Evolutionary conservation across 176 grass and related monocot species (phyloP).

Genomic region (Alopecurus myosuroides): DNA sequence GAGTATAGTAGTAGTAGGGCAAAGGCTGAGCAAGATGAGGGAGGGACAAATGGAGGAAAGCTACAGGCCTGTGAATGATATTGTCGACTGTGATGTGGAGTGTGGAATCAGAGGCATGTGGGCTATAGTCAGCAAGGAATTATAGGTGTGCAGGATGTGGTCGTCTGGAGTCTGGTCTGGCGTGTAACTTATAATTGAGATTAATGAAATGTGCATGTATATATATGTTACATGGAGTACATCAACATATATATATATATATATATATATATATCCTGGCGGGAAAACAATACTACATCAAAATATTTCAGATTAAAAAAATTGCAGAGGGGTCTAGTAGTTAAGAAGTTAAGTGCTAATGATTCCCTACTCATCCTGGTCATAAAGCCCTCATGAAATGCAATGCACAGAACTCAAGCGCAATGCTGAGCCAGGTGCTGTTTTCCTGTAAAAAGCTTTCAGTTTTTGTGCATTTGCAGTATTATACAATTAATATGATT

Average conservation of each 20-base stretch:
- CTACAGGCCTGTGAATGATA: conserved; percentile 71
- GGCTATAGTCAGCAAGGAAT: conserved; percentile 57
- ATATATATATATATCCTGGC: background rate
- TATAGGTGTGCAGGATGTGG: conserved; percentile 28
- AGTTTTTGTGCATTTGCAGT: background rate
- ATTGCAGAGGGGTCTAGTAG: too few species aligned
- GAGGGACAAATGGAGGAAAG: conserved; percentile 37
- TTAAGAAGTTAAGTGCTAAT: conserved; percentile 2
- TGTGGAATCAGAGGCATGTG: conserved; percentile 41
- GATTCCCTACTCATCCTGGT: conserved; percentile 20
- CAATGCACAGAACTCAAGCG: background rate
- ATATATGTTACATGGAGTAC: background rate
- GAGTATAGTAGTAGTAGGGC: conserved; percentile 11
- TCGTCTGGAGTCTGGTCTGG: conserved; percentile 5
- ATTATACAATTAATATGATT: background rate
- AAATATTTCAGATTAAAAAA: background rate
- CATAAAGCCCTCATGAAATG: conserved; percentile 20
- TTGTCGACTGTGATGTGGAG: conserved; percentile 75
- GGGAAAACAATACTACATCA: background rate
- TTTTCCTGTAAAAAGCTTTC: background rate
- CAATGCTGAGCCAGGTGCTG: background rate
- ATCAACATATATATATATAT: background rate
- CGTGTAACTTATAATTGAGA: background rate
- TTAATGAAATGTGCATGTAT: background rate
- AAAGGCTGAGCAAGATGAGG: conserved; percentile 44